Percentiles rank a stretch among this genome's conserved stretches.
Evolutionary conservation across 1,284 basidiomycete species (phyloP).

Genomic region (Apiotrichum akiyoshidainum): DNA sequence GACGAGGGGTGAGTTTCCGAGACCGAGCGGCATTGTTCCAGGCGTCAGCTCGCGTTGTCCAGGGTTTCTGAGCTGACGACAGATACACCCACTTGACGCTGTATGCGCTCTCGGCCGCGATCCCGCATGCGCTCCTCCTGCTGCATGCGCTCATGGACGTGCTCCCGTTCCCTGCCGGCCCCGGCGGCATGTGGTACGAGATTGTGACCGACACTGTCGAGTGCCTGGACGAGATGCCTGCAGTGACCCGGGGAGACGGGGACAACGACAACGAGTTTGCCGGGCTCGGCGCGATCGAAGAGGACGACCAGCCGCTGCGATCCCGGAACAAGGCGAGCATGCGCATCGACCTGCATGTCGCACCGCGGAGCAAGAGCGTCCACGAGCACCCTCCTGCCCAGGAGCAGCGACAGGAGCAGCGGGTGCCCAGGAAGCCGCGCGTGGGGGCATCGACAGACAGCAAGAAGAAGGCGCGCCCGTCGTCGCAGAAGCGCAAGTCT

Average conservation of each 20-base stretch:
- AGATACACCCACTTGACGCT: conserved; percentile 63
- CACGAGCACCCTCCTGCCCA: not conserved
- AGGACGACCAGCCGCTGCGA: not conserved
- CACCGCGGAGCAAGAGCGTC: not conserved
- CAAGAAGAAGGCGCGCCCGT: conserved; percentile 2
- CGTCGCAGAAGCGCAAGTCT: conserved; percentile 1
- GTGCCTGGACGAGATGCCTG: conserved; percentile 69
- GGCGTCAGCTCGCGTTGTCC: no score
- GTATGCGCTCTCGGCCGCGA: conserved; percentile 80
- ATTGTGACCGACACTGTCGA: conserved; percentile 70
- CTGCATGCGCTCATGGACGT: conserved; percentile 68
- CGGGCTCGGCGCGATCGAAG: conserved; percentile 13
- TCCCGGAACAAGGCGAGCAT: conserved; percentile 10
- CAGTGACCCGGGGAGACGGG: not conserved
- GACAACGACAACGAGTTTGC: conserved; percentile 12
- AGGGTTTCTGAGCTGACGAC: conserved; percentile 74
- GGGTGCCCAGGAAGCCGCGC: not conserved
- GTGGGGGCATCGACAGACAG: not conserved
- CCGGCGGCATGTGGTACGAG: conserved; percentile 64
- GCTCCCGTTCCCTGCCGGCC: conserved; percentile 60
- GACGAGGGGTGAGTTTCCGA: conserved; percentile 84
- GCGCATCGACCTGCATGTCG: conserved; percentile 10
- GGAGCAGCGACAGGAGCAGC: not conserved
- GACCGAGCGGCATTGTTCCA: not conserved
- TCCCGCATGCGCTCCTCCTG: conserved; percentile 72